Evolutionary conservation across 176 grass and related monocot species (phyloP), one percentile per base, ranked within the genome.

Genomic region (Aegilops sharonensis): DNA sequence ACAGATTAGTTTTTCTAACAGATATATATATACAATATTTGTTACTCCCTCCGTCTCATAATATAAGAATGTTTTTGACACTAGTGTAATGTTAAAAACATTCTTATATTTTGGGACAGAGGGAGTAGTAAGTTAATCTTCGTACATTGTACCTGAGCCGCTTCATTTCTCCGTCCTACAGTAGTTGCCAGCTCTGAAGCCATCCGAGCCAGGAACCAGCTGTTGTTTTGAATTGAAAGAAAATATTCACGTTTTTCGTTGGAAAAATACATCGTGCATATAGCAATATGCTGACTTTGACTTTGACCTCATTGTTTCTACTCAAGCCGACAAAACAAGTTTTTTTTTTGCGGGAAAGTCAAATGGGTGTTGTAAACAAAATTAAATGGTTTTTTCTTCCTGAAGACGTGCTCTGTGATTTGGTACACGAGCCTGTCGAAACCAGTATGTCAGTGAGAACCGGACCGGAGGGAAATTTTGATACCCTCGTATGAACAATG

Each of bases 401-500:
- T 40, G 6, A 21, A 23, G 27, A 27, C 27, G 27, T 27, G 27
- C 27, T 27, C 1, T 27, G 27, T 27, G 27, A 27, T 27, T 27
- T 27, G 27, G 27, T 27, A 27, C 1, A 1, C 27, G 27, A 27
- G 27, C 62, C 5, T 15, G 15, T 34, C 21, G 6, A 36, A 54
- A 32, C 30, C 48, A 24, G 6, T 14, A 24, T 50, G 1, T 11
- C 31, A 31, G 32, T 59, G 65, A 56, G 66, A 90, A 83, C 31
- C 31, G 31, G 31, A 31, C 31, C 31, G 31, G 31, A 10, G 61
- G 34, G 23, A 10, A 9, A 30, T 87, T 57, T 40, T 13, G 36
- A 75, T 64, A 87, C 47, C 67, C 32, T 61, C 80, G 75, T 87
- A 68, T 91, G 89, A 91, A 91, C 81, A 78, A 74, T 3, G n/a